These are phyloP conservation scores for Saccharomyces hybrid DNA, from an alignment of 1,139 yeast species.

Conservation along the genomic window DNA sequence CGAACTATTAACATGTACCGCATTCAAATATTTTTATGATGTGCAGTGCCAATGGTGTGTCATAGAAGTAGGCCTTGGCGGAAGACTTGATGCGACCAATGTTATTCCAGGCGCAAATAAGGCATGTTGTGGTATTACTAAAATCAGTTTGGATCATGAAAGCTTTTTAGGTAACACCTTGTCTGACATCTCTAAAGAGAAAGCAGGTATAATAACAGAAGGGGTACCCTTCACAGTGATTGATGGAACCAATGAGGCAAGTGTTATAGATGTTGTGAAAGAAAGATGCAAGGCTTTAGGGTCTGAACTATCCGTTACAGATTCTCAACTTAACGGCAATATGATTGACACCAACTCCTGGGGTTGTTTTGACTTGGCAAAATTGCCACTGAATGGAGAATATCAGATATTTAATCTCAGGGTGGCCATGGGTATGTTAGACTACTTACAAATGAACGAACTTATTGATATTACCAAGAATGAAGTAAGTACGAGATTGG, in stretches of 20 bases:
- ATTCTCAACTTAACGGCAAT: neutral
- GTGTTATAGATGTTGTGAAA: conserved; percentile 40
- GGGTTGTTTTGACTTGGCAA: conserved; percentile 19
- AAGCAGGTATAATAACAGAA: conserved; percentile 74
- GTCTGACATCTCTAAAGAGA: conserved; percentile 58
- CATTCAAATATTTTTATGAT: conserved; percentile 62
- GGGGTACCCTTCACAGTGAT: conserved; percentile 53
- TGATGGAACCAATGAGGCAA: conserved; percentile 56
- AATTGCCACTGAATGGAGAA: conserved; percentile 52
- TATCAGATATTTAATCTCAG: conserved; percentile 68
- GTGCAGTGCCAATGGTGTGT: conserved; percentile 62
- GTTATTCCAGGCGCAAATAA: conserved; percentile 40
- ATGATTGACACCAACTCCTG: conserved; percentile 33
- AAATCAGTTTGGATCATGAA: conserved; percentile 82
- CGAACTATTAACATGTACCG: conserved; percentile 76
- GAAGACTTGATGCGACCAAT: conserved; percentile 82
- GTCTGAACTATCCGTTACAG: conserved; percentile 22
- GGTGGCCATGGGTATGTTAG: conserved; percentile 56
- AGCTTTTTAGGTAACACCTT: conserved; percentile 60
- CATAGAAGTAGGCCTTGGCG: conserved; percentile 88
- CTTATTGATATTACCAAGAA: conserved; percentile 25
- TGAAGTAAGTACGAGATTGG: conserved; percentile 45
- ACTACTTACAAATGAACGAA: conserved; percentile 27
- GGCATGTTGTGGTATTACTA: conserved; percentile 67
- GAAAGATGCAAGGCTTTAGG: conserved; percentile 29